Percentiles rank a stretch among this genome's conserved stretches.
Conservation (phyloP, 2,329 filamentous ascomycete species). For the Pyrenochaeta sp. region DNA sequence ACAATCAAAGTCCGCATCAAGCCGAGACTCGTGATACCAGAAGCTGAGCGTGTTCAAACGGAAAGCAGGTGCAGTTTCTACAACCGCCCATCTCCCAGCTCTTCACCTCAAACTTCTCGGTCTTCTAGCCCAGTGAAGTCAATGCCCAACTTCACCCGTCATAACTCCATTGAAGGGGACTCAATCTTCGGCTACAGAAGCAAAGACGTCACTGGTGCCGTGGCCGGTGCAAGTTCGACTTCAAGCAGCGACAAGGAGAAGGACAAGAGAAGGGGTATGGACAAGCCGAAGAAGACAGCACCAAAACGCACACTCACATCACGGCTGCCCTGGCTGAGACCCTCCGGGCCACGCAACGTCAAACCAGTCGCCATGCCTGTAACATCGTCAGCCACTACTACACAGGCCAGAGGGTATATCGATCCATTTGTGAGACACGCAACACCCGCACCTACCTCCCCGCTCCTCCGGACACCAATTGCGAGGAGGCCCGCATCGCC, state of each 20-base stretch:
- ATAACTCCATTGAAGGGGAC: conserved; percentile 28
- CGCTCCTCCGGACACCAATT: conserved; percentile 10
- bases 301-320: conserved; percentile 21
- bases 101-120: conserved; percentile 19
- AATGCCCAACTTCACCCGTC: conserved; percentile 31
- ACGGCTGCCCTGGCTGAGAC: conserved; percentile 38
- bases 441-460: conserved; percentile 5
- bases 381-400: background rate
- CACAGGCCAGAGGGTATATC: conserved; percentile 18
- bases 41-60: conserved; percentile 20
- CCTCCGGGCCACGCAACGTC: conserved; percentile 18
- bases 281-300: conserved; percentile 4
- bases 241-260: conserved; percentile 15
- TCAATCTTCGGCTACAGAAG: conserved; percentile 34
- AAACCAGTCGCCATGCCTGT: conserved; percentile 19
- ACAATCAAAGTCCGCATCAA: conserved; percentile 35
- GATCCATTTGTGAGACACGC: conserved; percentile 27
- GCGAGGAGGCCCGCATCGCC: conserved; percentile 13
- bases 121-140: conserved; percentile 31
- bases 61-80: conserved; percentile 24
- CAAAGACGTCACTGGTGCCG: conserved; percentile 21
- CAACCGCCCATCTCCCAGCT: conserved; percentile 17
- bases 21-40: conserved; percentile 15
- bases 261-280: background rate
- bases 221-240: conserved; percentile 13